A percentile compares a stretch with the other conserved stretches of the same genome.
Conservation (phyloP, 108 stramenopile genomes). For the Skeletonema grethae region DNA sequence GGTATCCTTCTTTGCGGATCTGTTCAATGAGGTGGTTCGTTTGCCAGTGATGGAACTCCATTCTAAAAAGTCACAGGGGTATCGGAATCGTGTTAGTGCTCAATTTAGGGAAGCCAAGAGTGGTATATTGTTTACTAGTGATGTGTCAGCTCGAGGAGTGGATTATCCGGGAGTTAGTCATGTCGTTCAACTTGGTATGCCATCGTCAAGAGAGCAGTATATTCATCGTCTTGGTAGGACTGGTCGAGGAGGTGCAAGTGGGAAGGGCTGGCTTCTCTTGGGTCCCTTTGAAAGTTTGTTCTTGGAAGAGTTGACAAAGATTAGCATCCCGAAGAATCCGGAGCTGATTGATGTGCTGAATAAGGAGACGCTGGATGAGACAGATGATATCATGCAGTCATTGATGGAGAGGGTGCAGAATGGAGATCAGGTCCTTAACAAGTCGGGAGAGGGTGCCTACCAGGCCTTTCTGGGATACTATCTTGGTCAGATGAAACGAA, state of each 20-base stretch:
- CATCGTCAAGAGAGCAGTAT: slow-evolving; percentile 83
- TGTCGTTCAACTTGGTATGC: slow-evolving; percentile 80
- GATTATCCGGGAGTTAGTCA: slow-evolving; percentile 76
- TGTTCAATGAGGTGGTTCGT: slow-evolving; percentile 66
- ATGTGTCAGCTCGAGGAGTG: slow-evolving; percentile 91
- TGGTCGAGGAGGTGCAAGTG: slow-evolving; percentile 85
- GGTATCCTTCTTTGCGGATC: slow-evolving; percentile 73
- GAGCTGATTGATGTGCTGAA: slow-evolving; percentile 20
- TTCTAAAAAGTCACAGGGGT: slow-evolving; percentile 83
- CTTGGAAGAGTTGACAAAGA: slow-evolving; percentile 30
- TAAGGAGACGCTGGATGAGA: slow-evolving; percentile 7
- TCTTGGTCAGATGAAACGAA: slow-evolving; percentile 51
- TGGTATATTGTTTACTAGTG: slow-evolving; percentile 83
- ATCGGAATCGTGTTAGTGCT: slow-evolving; percentile 67
- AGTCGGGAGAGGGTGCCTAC: slow-evolving; percentile 37
- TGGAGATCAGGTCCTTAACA: slow-evolving; percentile 25
- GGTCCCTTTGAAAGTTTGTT: slow-evolving; percentile 53
- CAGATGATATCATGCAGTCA: slow-evolving; percentile 17
- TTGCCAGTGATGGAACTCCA: slow-evolving; percentile 82
- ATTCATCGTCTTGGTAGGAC: slow-evolving; percentile 97
- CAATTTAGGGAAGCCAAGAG: slow-evolving; percentile 58
- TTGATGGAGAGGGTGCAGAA: slow-evolving; percentile 11
- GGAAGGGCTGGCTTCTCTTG: slow-evolving; percentile 71
- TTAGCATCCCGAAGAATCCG: slow-evolving; percentile 25
- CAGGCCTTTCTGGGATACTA: slow-evolving; percentile 77